These are phyloP conservation scores for Cladosporium colombiae DNA, from an alignment of 2,329 filamentous ascomycete genomes.

Conservation along the genomic window DNA sequence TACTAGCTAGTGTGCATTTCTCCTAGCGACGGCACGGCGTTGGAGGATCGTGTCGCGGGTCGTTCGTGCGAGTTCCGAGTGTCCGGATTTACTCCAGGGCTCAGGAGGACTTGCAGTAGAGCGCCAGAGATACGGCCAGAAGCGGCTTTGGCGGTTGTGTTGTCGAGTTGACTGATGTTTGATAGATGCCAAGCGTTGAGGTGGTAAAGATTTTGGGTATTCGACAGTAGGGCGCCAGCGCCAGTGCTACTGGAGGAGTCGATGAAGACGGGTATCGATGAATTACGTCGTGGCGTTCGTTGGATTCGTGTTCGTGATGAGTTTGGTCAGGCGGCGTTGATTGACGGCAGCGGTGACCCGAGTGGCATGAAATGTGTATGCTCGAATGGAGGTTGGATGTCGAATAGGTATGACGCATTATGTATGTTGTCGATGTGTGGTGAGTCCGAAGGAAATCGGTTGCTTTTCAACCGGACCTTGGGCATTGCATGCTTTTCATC, in stretches of 20 bases:
- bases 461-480: background rate
- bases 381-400: background rate
- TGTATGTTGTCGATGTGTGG: background rate
- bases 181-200: background rate
- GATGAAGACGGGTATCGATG: background rate
- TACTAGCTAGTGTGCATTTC: too few species aligned
- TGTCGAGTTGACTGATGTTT: background rate
- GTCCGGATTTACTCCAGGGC: background rate
- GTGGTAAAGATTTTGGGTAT: background rate
- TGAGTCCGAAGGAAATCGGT: background rate
- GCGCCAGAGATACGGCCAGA: background rate
- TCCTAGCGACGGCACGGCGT: background rate
- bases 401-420: background rate
- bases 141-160: background rate
- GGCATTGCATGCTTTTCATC: constrained; percentile 10
- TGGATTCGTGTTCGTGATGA: background rate
- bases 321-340: background rate
- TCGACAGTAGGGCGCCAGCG: background rate
- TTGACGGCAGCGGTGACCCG: background rate
- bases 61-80: background rate
- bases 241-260: background rate
- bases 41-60: background rate
- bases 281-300: background rate
- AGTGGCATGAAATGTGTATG: background rate
- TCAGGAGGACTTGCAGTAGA: too few species aligned